Evolutionary conservation across 306 rosid genomes (phyloP), one percentile per base, ranked within the genome.

Genomic region (Trifolium dubium): DNA sequence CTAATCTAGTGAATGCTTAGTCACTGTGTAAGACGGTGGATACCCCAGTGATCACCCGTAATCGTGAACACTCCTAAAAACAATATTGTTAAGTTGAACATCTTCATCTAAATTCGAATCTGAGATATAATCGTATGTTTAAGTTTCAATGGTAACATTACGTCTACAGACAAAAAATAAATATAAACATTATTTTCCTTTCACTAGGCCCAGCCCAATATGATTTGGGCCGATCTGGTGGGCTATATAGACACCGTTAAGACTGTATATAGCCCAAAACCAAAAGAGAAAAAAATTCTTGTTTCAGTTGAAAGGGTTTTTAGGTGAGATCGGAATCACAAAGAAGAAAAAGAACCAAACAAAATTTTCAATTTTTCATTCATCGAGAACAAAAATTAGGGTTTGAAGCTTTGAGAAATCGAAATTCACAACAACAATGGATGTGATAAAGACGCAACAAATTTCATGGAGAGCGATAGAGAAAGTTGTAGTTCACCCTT

Each of bases 401-500:
- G 73, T 47, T 68, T 28, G 4, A 8, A 58, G n/a, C n/a, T n/a
- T 4, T 17, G 51, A 64, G 6, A 15, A 19, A 29, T 46, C 43
- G 0, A 3, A 11, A 55, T 31, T 31, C 11, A 23, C 3, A 66
- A 28, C 3, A 10, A 14, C 23, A 47, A 93, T 90, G 98, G 98
- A 93, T 60, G 98, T 90, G 69, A 88, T 90, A 58, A 90, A 93
- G 80, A 77, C 93, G 64, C 98, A 88, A 84, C 93, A 93, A 79
- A 82, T 93, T 10, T 90, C 92, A 0, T 79, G 82, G 31, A 77
- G 87, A 39, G 82, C 89, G 1, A 83, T 93, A 12, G 97, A 93
- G 86, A 93, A 90, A 84, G 97, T 93, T 6, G 83, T 93, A 28
- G 92, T 93, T 23, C 98, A 93, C 69, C 97, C 98, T 0, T 77